A percentile compares a stretch with the other conserved stretches of the same genome.
Conservation (phyloP, 1,284 basidiomycete species). For the Taiwanofungus camphoratus region DNA sequence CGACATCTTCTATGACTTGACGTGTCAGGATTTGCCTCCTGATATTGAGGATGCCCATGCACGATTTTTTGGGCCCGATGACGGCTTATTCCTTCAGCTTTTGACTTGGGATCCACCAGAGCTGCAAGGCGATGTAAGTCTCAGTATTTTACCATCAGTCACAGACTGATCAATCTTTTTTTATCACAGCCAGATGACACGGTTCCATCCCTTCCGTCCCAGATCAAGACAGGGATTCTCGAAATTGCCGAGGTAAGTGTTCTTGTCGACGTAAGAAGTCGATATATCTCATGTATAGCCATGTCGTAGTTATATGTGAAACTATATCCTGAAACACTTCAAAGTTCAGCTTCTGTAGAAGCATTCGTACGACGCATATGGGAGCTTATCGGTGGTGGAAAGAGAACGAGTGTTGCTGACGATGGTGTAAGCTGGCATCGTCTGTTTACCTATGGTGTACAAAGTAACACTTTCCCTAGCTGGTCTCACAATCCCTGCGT, state of each 20-base stretch:
- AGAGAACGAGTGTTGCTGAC: constrained; percentile 65
- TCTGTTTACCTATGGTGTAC: background rate
- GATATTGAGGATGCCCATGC: constrained; percentile 87
- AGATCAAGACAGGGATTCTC: constrained; percentile 86
- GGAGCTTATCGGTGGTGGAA: constrained; percentile 78
- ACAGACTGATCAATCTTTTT: constrained; percentile 11
- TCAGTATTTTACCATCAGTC: background rate
- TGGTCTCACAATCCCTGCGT: constrained; percentile 89
- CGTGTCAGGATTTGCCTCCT: constrained; percentile 92
- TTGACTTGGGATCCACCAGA: constrained; percentile 73
- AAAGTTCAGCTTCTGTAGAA: constrained; percentile 64
- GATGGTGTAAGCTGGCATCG: constrained; percentile 52
- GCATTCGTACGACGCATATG: constrained; percentile 90
- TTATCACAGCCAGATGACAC: constrained; percentile 70
- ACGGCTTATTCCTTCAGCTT: constrained; percentile 75
- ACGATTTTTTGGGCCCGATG: constrained; percentile 69
- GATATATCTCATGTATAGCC: too few relatives aligned
- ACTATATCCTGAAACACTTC: constrained; percentile 85
- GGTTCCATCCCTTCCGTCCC: constrained; percentile 76
- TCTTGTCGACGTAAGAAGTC: background rate
- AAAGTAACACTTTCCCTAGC: constrained; percentile 34
- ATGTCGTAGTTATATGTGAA: constrained; percentile 77
- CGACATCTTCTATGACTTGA: constrained; percentile 92
- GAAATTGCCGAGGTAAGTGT: constrained; percentile 76
- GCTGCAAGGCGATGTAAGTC: constrained; percentile 66